Evolutionary conservation across 768 basidiomycete genomes (phyloP).

Genomic region (Plicaturopsis crispa): DNA sequence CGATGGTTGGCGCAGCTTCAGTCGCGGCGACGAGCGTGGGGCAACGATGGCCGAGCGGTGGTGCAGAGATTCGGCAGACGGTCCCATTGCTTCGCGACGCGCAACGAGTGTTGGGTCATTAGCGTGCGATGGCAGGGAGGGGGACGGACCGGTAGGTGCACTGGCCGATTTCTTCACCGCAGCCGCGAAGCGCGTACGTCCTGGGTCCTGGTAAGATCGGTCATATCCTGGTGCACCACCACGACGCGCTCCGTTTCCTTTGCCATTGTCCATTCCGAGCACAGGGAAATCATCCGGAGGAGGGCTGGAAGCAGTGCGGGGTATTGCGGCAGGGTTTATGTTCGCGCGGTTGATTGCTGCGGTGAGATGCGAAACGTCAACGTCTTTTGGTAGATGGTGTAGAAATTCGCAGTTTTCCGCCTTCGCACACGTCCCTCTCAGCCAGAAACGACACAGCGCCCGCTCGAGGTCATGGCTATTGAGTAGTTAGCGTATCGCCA

Average conservation of each 20-base stretch:
- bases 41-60: conserved; percentile 66
- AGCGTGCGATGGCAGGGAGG: conserved; percentile 16
- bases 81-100: conserved; percentile 51
- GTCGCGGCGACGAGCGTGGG: conserved; percentile 74
- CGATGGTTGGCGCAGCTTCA: conserved; percentile 76
- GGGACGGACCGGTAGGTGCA: conserved; percentile 21
- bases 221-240: conserved; percentile 26
- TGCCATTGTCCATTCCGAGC: conserved; percentile 39
- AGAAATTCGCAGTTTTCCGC: conserved; percentile 95
- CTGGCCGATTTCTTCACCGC: conserved; percentile 69
- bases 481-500: conserved; percentile 2
- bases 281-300: conserved; percentile 64
- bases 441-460: conserved; percentile 94
- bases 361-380: conserved; percentile 67
- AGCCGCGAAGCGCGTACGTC: conserved; percentile 83
- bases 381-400: conserved; percentile 83
- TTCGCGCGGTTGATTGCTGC: conserved; percentile 62
- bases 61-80: conserved; percentile 53
- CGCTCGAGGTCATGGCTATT: conserved; percentile 89
- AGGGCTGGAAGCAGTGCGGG: conserved; percentile 23
- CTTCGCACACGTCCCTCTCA: conserved; percentile 95
- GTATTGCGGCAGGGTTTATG: conserved; percentile 40
- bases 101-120: conserved; percentile 35
- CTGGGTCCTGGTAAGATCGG: conserved; percentile 60
- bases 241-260: conserved; percentile 31